Evolutionary conservation across 257 asterid species (phyloP), one percentile per base, ranked within the genome.

Genomic region (Nicotiana benthamiana): DNA sequence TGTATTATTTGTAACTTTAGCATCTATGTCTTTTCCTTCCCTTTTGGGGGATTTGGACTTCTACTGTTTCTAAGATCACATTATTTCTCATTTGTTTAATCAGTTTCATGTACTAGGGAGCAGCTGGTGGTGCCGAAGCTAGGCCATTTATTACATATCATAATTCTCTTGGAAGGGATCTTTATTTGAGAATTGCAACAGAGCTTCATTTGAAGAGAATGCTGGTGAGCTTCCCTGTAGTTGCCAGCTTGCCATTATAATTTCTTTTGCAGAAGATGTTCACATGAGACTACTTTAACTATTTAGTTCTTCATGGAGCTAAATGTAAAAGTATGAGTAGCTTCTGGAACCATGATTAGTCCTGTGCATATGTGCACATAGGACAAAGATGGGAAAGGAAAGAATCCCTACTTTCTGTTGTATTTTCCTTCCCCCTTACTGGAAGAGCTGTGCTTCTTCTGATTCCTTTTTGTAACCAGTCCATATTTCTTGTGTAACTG

Each of bases 71-170:
- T 75, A 51, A 26, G 62, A 17, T 48, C 52, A 9, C 48, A 67
- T 53, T 43, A 32, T 43, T 54, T 60, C 53, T 61, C 13, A 11
- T 28, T 32, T 57, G 27, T 61, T 80, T 86, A 81, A 81, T 80
- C 85, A 79, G 61, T 79, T 89, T 88, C 62, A 53, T 86, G 26
- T 77, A 83, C 81, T 85, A 95, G 99, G 98, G 98, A 84, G 97
- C 98, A 80, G 99, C 96, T 75, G 99, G 99, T 77, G 99, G 99
- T 70, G 99, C 98, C 86, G 98, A 96, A 84, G 99, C 99, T 84
- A 96, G 99, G 90, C 99, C 99, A 61, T 96, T 96, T 83, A 90
- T 96, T 83, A 93, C 99, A 51, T 90, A 90, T 83, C 98, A 95
- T 82, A 96, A 96, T 89, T 93, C 98, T 85, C 99, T 95, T 83